Conservation (phyloP, 2,329 filamentous ascomycete genomes). For the Colletotrichum coccodes region DNA sequence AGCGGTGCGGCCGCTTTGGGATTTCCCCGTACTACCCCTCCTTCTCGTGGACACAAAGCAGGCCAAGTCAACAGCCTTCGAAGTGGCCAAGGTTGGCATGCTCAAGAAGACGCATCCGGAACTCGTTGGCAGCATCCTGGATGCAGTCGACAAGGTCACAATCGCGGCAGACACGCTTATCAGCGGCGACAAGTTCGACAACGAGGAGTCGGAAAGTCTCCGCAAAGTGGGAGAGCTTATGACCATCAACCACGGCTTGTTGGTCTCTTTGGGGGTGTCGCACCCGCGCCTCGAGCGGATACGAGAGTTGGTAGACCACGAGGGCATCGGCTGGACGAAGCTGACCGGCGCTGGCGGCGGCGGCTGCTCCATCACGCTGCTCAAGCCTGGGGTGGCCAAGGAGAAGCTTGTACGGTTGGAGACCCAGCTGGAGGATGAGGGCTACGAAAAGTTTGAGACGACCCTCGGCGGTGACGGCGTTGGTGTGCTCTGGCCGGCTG, state of each 20-base stretch:
- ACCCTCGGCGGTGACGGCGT: conserved; percentile 94
- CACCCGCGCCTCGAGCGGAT: conserved; percentile 93
- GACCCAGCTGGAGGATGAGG: conserved; percentile 71
- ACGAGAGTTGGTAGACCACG: conserved; percentile 88
- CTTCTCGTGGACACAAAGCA: conserved; percentile 91
- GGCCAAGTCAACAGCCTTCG: conserved; percentile 83
- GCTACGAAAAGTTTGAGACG: conserved; percentile 87
- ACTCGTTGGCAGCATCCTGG: conserved; percentile 82
- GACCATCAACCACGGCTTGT: conserved; percentile 90
- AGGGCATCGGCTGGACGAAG: conserved; percentile 95
- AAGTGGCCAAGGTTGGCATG: conserved; percentile 86
- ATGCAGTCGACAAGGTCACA: conserved; percentile 83
- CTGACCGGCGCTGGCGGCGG: conserved; percentile 95
- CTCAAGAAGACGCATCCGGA: conserved; percentile 78
- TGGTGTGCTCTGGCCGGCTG: conserved; percentile 92
- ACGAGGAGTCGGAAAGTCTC: conserved; percentile 70
- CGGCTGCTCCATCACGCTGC: conserved; percentile 91
- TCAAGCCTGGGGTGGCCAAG: conserved; percentile 72
- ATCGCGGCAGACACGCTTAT: conserved; percentile 65
- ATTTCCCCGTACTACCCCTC: conserved; percentile 92
- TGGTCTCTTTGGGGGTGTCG: conserved; percentile 92
- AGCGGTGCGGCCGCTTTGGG: conserved; percentile 78
- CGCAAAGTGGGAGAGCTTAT: conserved; percentile 86
- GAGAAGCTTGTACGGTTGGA: conserved; percentile 73
- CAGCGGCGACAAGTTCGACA: conserved; percentile 73